phyloP scores from a whole-genome alignment of 2,329 filamentous ascomycete species.

The Penicillium sp. region DNA sequence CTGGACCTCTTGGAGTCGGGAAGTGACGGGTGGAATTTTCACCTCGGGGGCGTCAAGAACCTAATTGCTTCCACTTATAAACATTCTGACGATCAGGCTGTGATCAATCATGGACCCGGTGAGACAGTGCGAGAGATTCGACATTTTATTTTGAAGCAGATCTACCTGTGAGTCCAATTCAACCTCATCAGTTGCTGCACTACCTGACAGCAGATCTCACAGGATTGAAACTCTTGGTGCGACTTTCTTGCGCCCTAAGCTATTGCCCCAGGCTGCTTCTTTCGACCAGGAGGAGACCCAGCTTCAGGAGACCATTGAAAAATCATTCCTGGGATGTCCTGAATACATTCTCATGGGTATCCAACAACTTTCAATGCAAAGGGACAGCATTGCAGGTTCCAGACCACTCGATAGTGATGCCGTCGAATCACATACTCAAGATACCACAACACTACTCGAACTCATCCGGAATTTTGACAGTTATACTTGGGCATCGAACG shows the following conservation, averaged over 20 bases:
- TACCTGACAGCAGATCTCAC: neutral
- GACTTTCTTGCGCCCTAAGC: slow-evolving; percentile 32
- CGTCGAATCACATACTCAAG: slow-evolving; percentile 6
- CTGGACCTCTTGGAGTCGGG: slow-evolving; percentile 35
- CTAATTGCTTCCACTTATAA: slow-evolving; percentile 22
- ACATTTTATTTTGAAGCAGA: slow-evolving; percentile 31
- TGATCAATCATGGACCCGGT: slow-evolving; percentile 22
- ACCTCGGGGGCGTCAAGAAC: slow-evolving; percentile 33
- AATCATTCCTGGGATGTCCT: slow-evolving; percentile 38
- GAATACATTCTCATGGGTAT: slow-evolving; percentile 32
- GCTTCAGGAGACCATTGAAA: slow-evolving; percentile 29
- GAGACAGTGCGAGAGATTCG: slow-evolving; percentile 29
- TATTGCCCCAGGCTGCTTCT: slow-evolving; percentile 25
- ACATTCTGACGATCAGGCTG: slow-evolving; percentile 4
- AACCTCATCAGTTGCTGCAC: neutral
- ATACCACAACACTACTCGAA: slow-evolving; percentile 18
- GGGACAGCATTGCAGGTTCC: slow-evolving; percentile 22
- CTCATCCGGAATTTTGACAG: slow-evolving; percentile 26
- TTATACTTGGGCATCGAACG: slow-evolving; percentile 24
- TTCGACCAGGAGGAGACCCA: slow-evolving; percentile 13
- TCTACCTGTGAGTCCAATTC: slow-evolving; percentile 26
- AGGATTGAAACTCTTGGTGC: slow-evolving; percentile 36
- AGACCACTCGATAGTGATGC: slow-evolving; percentile 1
- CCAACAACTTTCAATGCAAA: slow-evolving; percentile 26
- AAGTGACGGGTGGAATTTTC: slow-evolving; percentile 34